These are phyloP conservation scores for Geotrichum histeridarum DNA, from an alignment of 1,139 yeast genomes.

Conservation along the genomic window DNA sequence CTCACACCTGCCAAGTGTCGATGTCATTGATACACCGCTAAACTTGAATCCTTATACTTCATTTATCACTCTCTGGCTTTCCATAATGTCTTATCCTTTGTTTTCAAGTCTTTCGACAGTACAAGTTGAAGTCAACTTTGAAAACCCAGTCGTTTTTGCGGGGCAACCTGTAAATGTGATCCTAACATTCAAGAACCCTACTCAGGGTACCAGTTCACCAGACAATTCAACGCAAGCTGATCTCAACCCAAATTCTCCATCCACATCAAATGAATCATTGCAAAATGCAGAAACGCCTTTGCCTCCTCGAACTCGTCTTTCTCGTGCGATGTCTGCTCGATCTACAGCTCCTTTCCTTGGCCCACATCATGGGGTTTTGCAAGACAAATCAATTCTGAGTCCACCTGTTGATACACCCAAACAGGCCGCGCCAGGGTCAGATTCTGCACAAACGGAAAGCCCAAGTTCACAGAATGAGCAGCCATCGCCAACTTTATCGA, in stretches of 20 bases:
- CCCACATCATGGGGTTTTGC: neutral
- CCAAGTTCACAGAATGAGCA: neutral
- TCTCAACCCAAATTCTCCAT: conserved; percentile 8
- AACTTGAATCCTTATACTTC: too few species aligned
- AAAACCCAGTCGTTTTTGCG: conserved; percentile 40
- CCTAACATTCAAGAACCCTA: conserved; percentile 33
- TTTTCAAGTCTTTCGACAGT: conserved; percentile 21
- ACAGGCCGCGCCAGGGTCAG: neutral
- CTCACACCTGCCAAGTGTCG: too few species aligned
- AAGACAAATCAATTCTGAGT: too few species aligned
- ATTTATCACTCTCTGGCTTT: too few species aligned
- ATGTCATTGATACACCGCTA: too few species aligned
- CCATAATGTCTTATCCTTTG: neutral
- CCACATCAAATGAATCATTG: neutral
- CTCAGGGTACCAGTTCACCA: conserved; percentile 14
- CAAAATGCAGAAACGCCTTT: neutral
- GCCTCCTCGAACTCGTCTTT: neutral
- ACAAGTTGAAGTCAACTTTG: conserved; percentile 40
- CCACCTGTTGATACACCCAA: neutral
- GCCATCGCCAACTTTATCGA: neutral
- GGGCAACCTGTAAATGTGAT: conserved; percentile 37
- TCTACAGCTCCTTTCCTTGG: conserved; percentile 1
- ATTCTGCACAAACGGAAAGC: neutral
- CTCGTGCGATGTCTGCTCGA: conserved; percentile 17
- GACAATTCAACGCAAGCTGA: neutral